Conservation (phyloP, 2,329 filamentous ascomycete species). For the Aspergillus eucalypticola region DNA sequence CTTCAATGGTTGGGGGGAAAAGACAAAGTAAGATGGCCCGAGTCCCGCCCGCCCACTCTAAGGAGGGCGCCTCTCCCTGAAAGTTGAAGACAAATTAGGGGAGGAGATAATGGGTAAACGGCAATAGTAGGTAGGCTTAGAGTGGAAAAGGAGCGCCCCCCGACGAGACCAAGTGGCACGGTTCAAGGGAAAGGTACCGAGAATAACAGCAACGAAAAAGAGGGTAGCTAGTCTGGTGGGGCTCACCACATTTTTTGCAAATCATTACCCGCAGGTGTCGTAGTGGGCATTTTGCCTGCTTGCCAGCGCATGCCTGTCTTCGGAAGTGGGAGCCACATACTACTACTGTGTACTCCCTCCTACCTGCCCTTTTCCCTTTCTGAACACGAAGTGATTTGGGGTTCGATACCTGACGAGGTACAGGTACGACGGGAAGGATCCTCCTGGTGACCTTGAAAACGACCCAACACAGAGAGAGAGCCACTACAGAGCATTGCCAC, state of each 20-base stretch:
- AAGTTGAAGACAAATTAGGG: background rate
- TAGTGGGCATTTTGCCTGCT: slow-evolving; percentile 18
- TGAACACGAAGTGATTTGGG: background rate
- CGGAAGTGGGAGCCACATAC: slow-evolving; percentile 21
- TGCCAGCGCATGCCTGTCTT: slow-evolving; percentile 23
- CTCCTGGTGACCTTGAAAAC: slow-evolving; percentile 1
- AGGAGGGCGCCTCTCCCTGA: background rate
- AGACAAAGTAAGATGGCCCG: background rate
- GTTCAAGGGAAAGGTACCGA: slow-evolving; percentile 23
- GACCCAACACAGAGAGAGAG: background rate
- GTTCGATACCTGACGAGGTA: slow-evolving; percentile 5
- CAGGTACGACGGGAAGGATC: slow-evolving; percentile 3
- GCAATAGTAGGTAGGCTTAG: slow-evolving; percentile 6
- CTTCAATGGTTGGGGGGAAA: slow-evolving; percentile 5
- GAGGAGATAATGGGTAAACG: background rate
- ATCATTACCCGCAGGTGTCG: slow-evolving; percentile 25
- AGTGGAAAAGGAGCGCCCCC: slow-evolving; percentile 10
- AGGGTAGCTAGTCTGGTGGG: slow-evolving; percentile 12
- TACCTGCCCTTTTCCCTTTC: background rate
- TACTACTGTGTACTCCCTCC: background rate
- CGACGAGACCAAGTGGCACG: slow-evolving; percentile 18
- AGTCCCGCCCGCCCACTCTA: background rate
- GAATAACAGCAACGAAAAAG: slow-evolving; percentile 19
- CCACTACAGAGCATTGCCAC: background rate
- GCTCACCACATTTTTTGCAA: slow-evolving; percentile 21